Evolutionary conservation across 2,329 filamentous ascomycete genomes (phyloP).

Genomic region (Cytospora piceae): DNA sequence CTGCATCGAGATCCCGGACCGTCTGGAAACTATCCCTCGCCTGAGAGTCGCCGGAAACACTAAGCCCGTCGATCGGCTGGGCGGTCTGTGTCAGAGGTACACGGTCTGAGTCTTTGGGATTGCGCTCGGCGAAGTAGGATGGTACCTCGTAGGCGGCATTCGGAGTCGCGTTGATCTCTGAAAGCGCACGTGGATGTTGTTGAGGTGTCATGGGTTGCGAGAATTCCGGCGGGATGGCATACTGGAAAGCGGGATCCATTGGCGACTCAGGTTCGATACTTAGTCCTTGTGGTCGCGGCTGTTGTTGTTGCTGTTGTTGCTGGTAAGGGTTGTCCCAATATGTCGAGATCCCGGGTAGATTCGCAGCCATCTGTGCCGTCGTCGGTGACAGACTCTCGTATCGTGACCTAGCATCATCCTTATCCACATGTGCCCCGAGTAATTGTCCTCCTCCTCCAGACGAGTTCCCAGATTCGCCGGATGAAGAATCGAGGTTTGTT

Average conservation of each 20-base stretch:
- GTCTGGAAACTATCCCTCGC: constrained; percentile 62
- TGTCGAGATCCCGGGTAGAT: constrained; percentile 50
- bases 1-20: constrained; percentile 59
- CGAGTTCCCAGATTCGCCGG: constrained; percentile 16
- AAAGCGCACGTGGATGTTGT: constrained; percentile 35
- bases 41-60: constrained; percentile 44
- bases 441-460: constrained; percentile 14
- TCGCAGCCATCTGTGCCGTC: constrained; percentile 40
- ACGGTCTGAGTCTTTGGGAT: constrained; percentile 59
- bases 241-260: constrained; percentile 57
- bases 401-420: constrained; percentile 18
- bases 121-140: constrained; percentile 34
- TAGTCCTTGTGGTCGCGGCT: constrained; percentile 36
- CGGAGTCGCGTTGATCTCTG: constrained; percentile 32
- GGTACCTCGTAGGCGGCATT: constrained; percentile 32
- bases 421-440: constrained; percentile 6
- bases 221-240: constrained; percentile 56
- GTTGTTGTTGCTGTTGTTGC: constrained; percentile 16
- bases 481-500: constrained; percentile 30
- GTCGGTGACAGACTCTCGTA: constrained; percentile 33
- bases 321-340: constrained; percentile 55
- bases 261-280: constrained; percentile 50
- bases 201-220: constrained; percentile 8
- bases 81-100: constrained; percentile 60
- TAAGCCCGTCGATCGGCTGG: constrained; percentile 57